Evolutionary conservation across 1,284 basidiomycete species (phyloP), one percentile per base, ranked within the genome.

Genomic region (Tilletia indica): DNA sequence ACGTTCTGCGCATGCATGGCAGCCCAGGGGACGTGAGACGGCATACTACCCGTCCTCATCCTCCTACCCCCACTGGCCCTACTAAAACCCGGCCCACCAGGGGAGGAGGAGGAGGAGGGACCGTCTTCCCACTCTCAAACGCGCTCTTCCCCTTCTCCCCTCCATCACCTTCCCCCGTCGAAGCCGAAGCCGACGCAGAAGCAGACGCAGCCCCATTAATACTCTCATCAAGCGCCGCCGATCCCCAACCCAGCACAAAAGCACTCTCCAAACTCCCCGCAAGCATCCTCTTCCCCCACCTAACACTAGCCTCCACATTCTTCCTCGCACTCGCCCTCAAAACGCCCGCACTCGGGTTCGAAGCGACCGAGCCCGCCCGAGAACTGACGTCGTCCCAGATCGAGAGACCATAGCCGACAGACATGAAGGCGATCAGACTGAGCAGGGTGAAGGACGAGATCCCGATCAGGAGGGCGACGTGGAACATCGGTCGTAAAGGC

Each of bases 361-460:
- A 45, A 8, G 73, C 73, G 0, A 80, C 78, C 66, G 68, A 68
- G 5, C 74, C 70, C n/a, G 73, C 70, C 12, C 75, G 74, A 48
- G 66, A 56, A 42, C 72, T 68, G 1, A 79, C 73, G 42, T 80
- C 79, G 68, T 80, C 79, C 78, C 78, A 80, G 4, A 77, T 76
- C 2, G 76, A 78, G 11, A 79, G 72, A 68, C 78, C 68, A 58
- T 80, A 80, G 66, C 78, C 75, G 21, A 75, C 76, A n/a, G 70
- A 72, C 66, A 80, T 58, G 71, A 78, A 80, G 66, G 71, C 72
- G 12, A 73, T 72, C 11, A 80, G 69, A 39, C 78, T 78, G 11
- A 77, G 12, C 25, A 79, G 72, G 1, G 79, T 76, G 73, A 78
- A 71, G 63, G 73, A 78, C 63, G 78, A 80, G 21, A 80, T 78